Evolutionary conservation across 2,329 filamentous ascomycete genomes (phyloP), one percentile per base, ranked within the genome.

Genomic region (Fusarium azukiicola): DNA sequence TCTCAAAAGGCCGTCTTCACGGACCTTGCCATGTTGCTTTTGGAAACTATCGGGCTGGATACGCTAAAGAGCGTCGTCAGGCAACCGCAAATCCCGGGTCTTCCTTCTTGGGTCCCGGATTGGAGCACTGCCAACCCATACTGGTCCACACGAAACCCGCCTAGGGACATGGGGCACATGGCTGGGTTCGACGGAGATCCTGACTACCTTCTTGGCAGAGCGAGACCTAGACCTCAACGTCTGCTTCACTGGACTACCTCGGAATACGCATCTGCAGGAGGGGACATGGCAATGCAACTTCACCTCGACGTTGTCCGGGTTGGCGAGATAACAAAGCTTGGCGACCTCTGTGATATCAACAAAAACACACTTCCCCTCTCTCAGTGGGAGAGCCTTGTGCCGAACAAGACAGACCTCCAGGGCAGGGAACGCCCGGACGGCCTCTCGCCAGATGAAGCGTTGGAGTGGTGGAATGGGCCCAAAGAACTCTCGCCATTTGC

Each of bases 341-440:
- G 58, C n/a, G n/a, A 64, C 27, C 40, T 21, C 58, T 64, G 40
- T 11, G 58, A 64, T 12, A 46, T 64, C 21, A 13, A 32, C 27
- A 46, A 46, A 4, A 64, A 46, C 42, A 16, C 46, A 10, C 46
- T 64, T 14, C 40, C 58, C 16, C 58, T 64, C 23, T n/a, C 27
- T 38, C 40, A 64, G 40, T 64, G 58, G 58, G 58, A 64, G 58
- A 64, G 40, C 23, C 58, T 64, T 64, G 40, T 64, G 11, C 58
- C 58, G 21, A 64, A n/a, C 11, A 32, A 46, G n/a, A 7, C 12
- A 32, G 44, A 44, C 40, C 58, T 64, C 40, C 17, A 32, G 32
- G 40, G 13, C 42, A 46, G 8, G 23, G 17, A 32, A 13, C 40
- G n/a, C 12, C 58, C 58, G 27, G 7, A 16, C 11, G 17, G 17